Percentiles rank a stretch among this genome's conserved stretches.
Evolutionary conservation across 768 basidiomycete genomes (phyloP).

Genomic region (Candolleomyces efflorescens): DNA sequence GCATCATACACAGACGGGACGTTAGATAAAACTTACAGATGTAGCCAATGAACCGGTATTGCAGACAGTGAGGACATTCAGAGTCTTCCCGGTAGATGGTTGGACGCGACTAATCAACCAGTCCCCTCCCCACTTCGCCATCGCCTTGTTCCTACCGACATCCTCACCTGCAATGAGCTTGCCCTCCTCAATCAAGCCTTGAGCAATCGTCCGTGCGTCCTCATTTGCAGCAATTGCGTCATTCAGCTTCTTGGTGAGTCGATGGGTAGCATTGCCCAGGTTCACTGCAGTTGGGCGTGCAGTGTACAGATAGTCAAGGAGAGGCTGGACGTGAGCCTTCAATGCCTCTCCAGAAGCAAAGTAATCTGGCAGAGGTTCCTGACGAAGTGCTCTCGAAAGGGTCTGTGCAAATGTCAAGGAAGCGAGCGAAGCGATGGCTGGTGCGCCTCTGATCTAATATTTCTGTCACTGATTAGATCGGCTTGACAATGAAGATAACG

Average conservation of each 20-base stretch:
- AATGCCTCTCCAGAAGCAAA: constrained; percentile 51
- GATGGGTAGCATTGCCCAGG: constrained; percentile 78
- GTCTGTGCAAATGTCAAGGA: constrained; percentile 70
- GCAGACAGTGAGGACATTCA: constrained; percentile 91
- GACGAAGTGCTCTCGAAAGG: constrained; percentile 49
- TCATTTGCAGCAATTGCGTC: constrained; percentile 36
- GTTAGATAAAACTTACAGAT: constrained; percentile 50
- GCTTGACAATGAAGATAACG: constrained; percentile 7
- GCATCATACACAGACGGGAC: background rate
- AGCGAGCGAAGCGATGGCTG: constrained; percentile 92
- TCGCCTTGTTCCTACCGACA: constrained; percentile 77
- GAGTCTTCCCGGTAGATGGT: constrained; percentile 33
- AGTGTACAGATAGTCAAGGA: constrained; percentile 71
- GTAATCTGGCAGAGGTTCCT: constrained; percentile 47
- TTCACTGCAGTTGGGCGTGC: constrained; percentile 98
- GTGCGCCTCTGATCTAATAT: constrained; percentile 73
- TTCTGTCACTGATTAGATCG: constrained; percentile 4
- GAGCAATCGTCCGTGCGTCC: constrained; percentile 44
- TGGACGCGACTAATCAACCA: constrained; percentile 66
- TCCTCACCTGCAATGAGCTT: constrained; percentile 81
- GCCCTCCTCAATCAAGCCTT: constrained; percentile 67
- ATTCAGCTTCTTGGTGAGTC: constrained; percentile 55
- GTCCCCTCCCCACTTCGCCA: constrained; percentile 81
- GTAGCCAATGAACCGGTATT: constrained; percentile 97
- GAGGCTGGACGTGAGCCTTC: constrained; percentile 47